A percentile compares a stretch with the other conserved stretches of the same genome.
These are phyloP conservation scores for Magnusiomyces ingens DNA, from an alignment of 1,139 yeast species.

Conservation along the genomic window DNA sequence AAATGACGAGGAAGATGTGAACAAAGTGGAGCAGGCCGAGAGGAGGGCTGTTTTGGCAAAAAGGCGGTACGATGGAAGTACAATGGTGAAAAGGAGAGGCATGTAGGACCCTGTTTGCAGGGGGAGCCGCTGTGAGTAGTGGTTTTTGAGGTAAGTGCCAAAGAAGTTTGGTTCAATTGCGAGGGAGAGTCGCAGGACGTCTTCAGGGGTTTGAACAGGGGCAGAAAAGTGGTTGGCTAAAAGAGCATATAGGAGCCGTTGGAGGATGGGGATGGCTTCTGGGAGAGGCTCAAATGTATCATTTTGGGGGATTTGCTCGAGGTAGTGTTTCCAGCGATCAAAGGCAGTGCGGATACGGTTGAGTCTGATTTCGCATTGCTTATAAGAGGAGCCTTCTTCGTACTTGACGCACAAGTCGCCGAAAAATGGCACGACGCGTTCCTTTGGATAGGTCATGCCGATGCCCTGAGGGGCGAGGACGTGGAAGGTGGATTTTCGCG, in stretches of 20 bases:
- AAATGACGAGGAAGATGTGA: constrained; percentile 9
- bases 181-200: constrained; percentile 38
- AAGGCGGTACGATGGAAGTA: constrained; percentile 46
- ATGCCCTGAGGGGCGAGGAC: constrained; percentile 86
- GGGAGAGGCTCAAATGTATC: constrained; percentile 29
- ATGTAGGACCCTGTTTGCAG: constrained; percentile 51
- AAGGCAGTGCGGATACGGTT: constrained; percentile 68
- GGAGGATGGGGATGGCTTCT: constrained; percentile 29
- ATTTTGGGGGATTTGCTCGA: constrained; percentile 39
- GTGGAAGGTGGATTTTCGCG: constrained; percentile 49
- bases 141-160: constrained; percentile 39
- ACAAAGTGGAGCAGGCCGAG: constrained; percentile 20
- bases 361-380: constrained; percentile 59
- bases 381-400: constrained; percentile 38
- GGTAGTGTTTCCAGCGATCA: constrained; percentile 72
- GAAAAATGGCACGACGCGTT: constrained; percentile 80
- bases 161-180: constrained; percentile 40
- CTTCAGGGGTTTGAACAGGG: constrained; percentile 20
- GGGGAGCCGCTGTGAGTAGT: constrained; percentile 42
- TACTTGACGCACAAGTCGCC: constrained; percentile 63
- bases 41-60: constrained; percentile 47
- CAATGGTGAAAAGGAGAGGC: constrained; percentile 54
- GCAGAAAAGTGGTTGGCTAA: constrained; percentile 29
- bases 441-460: constrained; percentile 70
- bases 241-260: constrained; percentile 34